Base-by-base conservation (phyloP, 352 stramenopile genomes). In the Globisporangium perplexum region DNA sequence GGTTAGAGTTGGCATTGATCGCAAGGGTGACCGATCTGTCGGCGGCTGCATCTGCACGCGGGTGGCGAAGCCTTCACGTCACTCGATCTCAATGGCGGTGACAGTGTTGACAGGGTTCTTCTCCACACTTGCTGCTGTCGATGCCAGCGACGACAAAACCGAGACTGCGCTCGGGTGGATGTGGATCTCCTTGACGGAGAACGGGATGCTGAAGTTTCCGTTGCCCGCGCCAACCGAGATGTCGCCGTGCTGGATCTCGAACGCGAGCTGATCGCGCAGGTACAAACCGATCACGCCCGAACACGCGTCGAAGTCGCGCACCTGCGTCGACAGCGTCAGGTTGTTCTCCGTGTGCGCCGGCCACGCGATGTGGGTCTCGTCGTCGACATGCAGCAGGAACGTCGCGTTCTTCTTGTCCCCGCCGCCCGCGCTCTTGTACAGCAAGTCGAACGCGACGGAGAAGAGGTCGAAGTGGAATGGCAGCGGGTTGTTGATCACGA, bases 401-500 rank as follows among this genome's bases (percentile, higher is more conserved):
- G 50, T 71, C 14, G 69, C 42, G 12, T 54, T 51, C 5, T 57
- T 14, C n/a, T 18, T 35, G 8, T 52, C 53, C 18, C 50, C 43
- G 24, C 44, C 23, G 36, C 65, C 47, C n/a, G 53, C 51, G 45
- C 63, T 71, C 54, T 74, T 71, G 59, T 90, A 93, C 11, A 86
- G 54, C 18, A 93, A 50, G 39, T 93, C 73, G 18, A 91, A 77
- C 50, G 86, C 65, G 17, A 91, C 67, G 14, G 66, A 64, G 38
- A 78, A 86, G 15, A 93, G 73, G 48, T 88, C 68, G 31, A 93
- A 84, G 41, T 75, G 64, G 53, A 93, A 87, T 33, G 83, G 83
- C 33, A 93, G 60, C 20, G 83, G 83, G 60, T 93, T 92, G 71
- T 90, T 74, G 52, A 92, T 72, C 39, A 66, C 75, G 43, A 93